phyloP scores from a whole-genome alignment of 805 yeast species.

The Scheffersomyces lignosus region DNA sequence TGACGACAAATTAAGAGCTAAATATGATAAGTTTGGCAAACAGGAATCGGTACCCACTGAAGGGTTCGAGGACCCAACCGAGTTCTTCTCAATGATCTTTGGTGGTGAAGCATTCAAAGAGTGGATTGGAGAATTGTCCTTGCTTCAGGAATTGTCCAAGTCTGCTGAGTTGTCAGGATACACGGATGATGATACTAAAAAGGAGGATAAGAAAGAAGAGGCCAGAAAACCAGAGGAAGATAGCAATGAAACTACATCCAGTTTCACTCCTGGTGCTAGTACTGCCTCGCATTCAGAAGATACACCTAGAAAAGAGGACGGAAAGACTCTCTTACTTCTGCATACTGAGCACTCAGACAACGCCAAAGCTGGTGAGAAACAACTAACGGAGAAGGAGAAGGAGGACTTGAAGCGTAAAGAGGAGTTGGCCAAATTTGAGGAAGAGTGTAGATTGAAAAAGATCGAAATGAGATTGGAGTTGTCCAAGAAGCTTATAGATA shows the following conservation, averaged over 20 bases:
- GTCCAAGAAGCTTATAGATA: conserved; percentile 52
- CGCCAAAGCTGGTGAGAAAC: conserved; percentile 22
- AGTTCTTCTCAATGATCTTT: conserved; percentile 68
- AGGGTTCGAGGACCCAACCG: conserved; percentile 67
- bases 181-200: conserved; percentile 24
- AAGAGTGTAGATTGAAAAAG: conserved; percentile 68
- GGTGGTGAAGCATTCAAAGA: conserved; percentile 89
- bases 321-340: not conserved
- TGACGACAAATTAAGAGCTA: conserved; percentile 59
- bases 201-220: conserved; percentile 33
- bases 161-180: conserved; percentile 44
- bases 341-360: not conserved
- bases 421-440: conserved; percentile 67
- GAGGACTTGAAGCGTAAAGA: conserved; percentile 47
- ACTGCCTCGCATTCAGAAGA: not conserved
- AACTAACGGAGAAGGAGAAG: conserved; percentile 36
- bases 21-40: conserved; percentile 75
- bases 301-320: conserved; percentile 6
- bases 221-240: conserved; percentile 7
- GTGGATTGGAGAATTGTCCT: conserved; percentile 48
- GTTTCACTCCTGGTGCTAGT: conserved; percentile 5
- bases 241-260: conserved; percentile 7
- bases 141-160: conserved; percentile 40
- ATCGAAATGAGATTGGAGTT: conserved; percentile 65
- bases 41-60: conserved; percentile 69